Evolutionary conservation across 495 filamentous ascomycete genomes (phyloP).

Genomic region (Sporormia fimetaria): DNA sequence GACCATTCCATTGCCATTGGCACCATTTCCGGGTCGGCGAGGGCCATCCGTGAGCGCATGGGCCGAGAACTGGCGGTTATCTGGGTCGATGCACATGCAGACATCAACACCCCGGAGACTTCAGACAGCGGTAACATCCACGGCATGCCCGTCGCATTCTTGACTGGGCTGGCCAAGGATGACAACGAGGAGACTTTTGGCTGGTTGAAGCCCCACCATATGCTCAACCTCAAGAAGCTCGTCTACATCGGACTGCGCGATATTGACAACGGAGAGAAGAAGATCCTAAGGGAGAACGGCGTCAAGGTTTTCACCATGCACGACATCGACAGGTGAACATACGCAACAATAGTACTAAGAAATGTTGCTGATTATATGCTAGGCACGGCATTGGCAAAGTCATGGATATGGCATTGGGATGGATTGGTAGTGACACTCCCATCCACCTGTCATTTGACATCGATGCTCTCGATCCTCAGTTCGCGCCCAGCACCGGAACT

Average conservation of each 20-base stretch:
- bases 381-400: constrained; percentile 89
- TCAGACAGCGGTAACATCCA: constrained; percentile 89
- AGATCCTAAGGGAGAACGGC: constrained; percentile 68
- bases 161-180: constrained; percentile 71
- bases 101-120: constrained; percentile 93
- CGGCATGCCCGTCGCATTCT: constrained; percentile 92
- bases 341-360: too few species aligned
- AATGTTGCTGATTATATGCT: constrained; percentile 8
- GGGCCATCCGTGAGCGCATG: constrained; percentile 72
- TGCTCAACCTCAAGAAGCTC: constrained; percentile 65
- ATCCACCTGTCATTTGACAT: constrained; percentile 97
- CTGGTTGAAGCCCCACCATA: constrained; percentile 62
- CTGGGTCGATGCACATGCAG: constrained; percentile 97
- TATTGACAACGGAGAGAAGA: constrained; percentile 86
- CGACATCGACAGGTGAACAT: constrained; percentile 80
- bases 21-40: constrained; percentile 71
- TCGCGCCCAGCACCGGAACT: constrained; percentile 92
- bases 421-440: constrained; percentile 86
- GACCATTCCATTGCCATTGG: constrained; percentile 97
- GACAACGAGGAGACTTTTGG: constrained; percentile 66
- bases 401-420: constrained; percentile 92
- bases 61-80: constrained; percentile 78
- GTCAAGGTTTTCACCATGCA: constrained; percentile 98
- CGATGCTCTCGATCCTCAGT: constrained; percentile 89
- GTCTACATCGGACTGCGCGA: constrained; percentile 96